phyloP scores from a whole-genome alignment of 2,329 filamentous ascomycete genomes.

The Trichoderma sp. region DNA sequence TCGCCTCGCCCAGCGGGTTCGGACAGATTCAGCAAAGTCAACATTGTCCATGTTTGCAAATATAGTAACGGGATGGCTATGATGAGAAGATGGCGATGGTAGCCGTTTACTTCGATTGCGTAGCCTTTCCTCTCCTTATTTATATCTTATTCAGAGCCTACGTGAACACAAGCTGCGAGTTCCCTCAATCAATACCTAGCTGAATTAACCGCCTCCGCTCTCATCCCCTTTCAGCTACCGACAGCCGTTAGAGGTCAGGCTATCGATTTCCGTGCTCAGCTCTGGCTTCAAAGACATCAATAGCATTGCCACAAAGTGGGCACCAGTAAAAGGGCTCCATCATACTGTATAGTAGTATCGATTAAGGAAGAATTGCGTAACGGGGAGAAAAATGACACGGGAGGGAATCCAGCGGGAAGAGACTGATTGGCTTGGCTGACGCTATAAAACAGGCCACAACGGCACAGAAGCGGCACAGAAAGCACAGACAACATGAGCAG shows the following conservation, averaged over 20 bases:
- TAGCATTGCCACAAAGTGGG: background rate
- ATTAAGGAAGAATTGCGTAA: background rate
- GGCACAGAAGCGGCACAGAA: background rate
- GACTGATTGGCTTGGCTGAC: background rate
- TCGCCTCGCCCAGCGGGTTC: background rate
- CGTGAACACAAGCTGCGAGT: background rate
- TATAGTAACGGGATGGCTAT: background rate
- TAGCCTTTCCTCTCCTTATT: background rate
- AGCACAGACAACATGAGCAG: background rate
- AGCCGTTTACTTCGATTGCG: background rate
- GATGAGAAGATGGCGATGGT: background rate
- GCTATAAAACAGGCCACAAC: background rate
- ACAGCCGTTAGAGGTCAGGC: background rate
- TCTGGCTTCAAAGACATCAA: background rate
- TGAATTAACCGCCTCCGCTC: background rate
- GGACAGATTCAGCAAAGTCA: background rate
- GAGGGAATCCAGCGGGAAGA: background rate
- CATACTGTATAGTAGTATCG: background rate
- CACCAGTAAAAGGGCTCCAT: background rate
- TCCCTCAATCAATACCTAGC: accelerated
- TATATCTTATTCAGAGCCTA: background rate
- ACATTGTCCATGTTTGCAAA: background rate
- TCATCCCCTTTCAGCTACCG: background rate
- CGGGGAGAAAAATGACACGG: background rate
- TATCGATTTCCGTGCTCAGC: background rate